These are phyloP conservation scores for Aspergillus ostianus DNA, from an alignment of 495 filamentous ascomycete genomes.

Conservation along the genomic window DNA sequence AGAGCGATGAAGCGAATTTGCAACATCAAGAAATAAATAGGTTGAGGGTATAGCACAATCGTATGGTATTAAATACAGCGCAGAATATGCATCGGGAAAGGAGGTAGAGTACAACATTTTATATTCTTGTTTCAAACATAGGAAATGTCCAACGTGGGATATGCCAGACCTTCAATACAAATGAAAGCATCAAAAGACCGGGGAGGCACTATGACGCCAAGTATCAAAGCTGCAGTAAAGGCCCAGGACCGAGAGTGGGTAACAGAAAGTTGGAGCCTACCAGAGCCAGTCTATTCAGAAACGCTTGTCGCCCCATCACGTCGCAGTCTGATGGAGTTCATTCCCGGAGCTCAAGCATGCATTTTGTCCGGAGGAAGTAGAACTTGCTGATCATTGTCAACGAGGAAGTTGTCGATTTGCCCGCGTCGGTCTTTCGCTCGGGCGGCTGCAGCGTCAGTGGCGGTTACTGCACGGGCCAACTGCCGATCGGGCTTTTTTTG, in stretches of 20 bases:
- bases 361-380: not conserved
- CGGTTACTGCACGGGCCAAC: constrained; percentile 27
- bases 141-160: no score
- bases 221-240: not conserved
- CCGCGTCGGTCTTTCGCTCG: constrained; percentile 5
- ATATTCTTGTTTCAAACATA: not conserved
- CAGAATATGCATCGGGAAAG: not conserved
- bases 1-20: not conserved
- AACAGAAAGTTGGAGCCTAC: constrained; percentile 35
- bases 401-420: constrained; percentile 1
- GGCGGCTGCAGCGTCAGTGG: constrained; percentile 21
- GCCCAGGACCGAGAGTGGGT: not conserved
- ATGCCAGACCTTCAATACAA: not conserved
- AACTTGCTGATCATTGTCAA: not conserved
- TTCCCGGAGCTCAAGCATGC: not conserved
- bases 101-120: not conserved
- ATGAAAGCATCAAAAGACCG: not conserved
- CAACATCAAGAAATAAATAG: not conserved
- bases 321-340: not conserved
- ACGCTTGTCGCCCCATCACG: constrained; percentile 51
- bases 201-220: not conserved
- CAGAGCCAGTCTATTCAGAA: constrained; percentile 52
- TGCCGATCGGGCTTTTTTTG: constrained; percentile 25
- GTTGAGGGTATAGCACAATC: not conserved
- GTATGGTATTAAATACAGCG: not conserved